These are phyloP conservation scores for Fusarium sp. DNA, from an alignment of 2,329 filamentous ascomycete species.

Conservation along the genomic window DNA sequence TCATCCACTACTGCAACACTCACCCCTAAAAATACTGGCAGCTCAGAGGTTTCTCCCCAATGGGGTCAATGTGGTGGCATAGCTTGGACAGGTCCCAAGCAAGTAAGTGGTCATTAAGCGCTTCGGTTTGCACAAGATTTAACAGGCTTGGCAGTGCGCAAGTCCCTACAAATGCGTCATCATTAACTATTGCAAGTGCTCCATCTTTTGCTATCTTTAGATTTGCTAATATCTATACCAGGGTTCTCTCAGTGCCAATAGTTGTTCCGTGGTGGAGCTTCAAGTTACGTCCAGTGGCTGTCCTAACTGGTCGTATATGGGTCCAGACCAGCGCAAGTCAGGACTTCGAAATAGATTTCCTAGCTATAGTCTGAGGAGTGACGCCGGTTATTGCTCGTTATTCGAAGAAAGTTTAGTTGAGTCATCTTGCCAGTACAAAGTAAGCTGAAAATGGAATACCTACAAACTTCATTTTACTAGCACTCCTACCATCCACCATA, in stretches of 20 bases:
- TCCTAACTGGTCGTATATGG: too few relatives aligned
- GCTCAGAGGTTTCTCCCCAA: constrained; percentile 21
- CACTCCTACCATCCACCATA: too few relatives aligned
- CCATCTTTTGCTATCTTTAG: rapidly evolving
- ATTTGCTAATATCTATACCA: neutral
- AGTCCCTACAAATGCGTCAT: constrained; percentile 26
- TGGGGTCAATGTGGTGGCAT: constrained; percentile 41
- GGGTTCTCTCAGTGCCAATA: constrained; percentile 26
- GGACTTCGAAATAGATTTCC: too few relatives aligned
- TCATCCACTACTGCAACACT: constrained; percentile 4
- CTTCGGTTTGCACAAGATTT: neutral
- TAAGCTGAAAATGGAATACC: too few relatives aligned
- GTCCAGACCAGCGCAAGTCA: too few relatives aligned
- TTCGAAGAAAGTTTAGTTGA: too few relatives aligned
- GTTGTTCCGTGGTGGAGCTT: neutral
- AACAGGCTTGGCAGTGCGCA: constrained; percentile 17
- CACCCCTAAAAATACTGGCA: constrained; percentile 14
- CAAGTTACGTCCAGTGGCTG: neutral
- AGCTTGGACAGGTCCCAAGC: constrained; percentile 24
- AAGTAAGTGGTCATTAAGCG: constrained; percentile 6
- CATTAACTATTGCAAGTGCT: constrained; percentile 33
- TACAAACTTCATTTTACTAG: too few relatives aligned
- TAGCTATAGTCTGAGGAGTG: too few relatives aligned
- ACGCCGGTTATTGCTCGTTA: too few relatives aligned
- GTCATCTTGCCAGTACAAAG: too few relatives aligned